Evolutionary conservation across 2,329 filamentous ascomycete genomes (phyloP), one percentile per base, ranked within the genome.

Genomic region (Penicillium fuscoglaucum): DNA sequence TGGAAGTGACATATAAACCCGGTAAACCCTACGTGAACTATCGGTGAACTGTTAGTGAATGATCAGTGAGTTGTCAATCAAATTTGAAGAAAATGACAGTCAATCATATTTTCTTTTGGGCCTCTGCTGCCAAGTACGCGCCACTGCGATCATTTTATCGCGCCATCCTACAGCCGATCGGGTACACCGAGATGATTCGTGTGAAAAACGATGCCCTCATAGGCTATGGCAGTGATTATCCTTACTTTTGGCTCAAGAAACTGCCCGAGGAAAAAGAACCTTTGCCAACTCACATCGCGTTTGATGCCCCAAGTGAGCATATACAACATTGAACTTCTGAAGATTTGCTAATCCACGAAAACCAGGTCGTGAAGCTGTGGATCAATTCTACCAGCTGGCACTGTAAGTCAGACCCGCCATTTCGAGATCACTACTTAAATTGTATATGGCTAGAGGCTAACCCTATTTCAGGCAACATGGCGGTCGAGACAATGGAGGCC

Each of bases 31-130:
- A 29, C 10, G 4, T 28, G 15, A 31, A 31, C 29, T 31, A 12
- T 31, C 3, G 4, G 10, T 29, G 28, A 29, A 29, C 9, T 29
- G 9, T 29, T 4, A 29, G 9, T 29, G 9, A 31, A 12, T 31
- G 12, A 24, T 28, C 40, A 19, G 12, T 12, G 17, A 24, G 4
- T 24, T 24, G 10, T 37, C 19, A 9, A 2, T 28, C 35, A 28
- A 26, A 1, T 33, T 24, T 26, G 8, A 12, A 5, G 10, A 24
- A 43, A 33, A 55, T 55, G 53, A 50, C 53, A 17, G 26, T 55
- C n/a, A 55, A 55, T 55, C 53, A 55, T 26, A 13, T 55, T 28
- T 55, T 55, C 31, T 28, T 55, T 28, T 49, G 45, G 53, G 45
- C 26, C 26, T 55, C 52, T 6, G 33, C 45, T 13, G 19, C 35